Conservation (phyloP, 306 rosid species). For the Oemleria cerasiformis region DNA sequence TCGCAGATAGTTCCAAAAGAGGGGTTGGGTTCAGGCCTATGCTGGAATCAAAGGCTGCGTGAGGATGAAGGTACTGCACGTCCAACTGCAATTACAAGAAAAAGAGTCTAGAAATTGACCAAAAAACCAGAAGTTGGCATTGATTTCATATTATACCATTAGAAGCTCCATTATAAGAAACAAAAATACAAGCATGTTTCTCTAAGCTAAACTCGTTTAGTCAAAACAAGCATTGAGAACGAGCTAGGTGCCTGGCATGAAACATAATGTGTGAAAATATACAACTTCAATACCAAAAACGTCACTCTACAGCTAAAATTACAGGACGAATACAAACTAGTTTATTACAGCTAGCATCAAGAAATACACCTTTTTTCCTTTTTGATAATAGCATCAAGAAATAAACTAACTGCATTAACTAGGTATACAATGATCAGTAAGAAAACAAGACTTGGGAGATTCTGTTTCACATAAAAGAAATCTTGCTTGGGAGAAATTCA, state of each 20-base stretch:
- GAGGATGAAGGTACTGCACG: conserved; percentile 83
- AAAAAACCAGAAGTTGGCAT: background rate
- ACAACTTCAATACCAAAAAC: background rate
- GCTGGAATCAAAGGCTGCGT: conserved; percentile 80
- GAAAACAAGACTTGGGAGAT: background rate
- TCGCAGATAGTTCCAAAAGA: conserved; percentile 70
- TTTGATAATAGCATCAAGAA: background rate
- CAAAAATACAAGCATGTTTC: background rate
- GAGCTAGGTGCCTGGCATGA: background rate
- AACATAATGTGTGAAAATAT: background rate
- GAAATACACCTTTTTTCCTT: background rate
- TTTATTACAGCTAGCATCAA: background rate
- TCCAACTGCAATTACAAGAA: conserved; percentile 60
- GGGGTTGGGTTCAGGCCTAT: conserved; percentile 86
- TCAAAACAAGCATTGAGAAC: background rate
- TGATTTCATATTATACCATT: background rate
- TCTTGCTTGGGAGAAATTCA: too few species aligned
- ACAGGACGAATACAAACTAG: background rate
- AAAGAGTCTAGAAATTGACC: conserved; percentile 17
- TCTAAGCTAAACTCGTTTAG: background rate
- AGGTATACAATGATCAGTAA: background rate
- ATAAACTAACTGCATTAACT: background rate
- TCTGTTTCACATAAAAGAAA: background rate
- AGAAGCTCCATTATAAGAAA: background rate
- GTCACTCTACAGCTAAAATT: background rate